Base-by-base conservation (phyloP, 441 rosid genomes). In the Adansonia rubrostipa region DNA sequence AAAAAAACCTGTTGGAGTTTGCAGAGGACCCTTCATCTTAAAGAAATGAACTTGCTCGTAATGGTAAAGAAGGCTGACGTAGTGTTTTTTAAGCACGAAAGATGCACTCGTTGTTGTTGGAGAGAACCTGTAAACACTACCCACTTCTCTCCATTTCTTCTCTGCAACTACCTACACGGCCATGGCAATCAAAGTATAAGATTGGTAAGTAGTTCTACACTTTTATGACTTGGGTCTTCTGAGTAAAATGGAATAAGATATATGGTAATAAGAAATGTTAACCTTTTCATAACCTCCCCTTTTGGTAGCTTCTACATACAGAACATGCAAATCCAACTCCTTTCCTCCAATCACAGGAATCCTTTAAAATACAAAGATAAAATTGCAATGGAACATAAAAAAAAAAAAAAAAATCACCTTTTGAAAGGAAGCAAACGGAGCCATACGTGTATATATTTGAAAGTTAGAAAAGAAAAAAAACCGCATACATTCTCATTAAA, bases 71-170 rank as follows among this genome's bases (percentile, higher is more conserved):
- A 94, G 93, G 63, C 88, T 86, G 11, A 84, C 87, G 76, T 93
- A 96, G 79, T 96, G 98, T 84, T 94, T 96, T 85, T 91, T 92
- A 79, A 96, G 82, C 50, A 94, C 99, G 78, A 89, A 96, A 17
- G 99, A 96, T 70, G 99, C 99, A 81, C 99, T 96, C 40, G 99
- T 96, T 63, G 99, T 96, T 3, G 97, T 96, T 24, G 98, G 84
- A 63, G 97, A 91, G 84, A 96, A 96, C 68, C 76, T 87, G 85
- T 94, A 96, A 69, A 94, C 96, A 61, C 88, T 86, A 42, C 99
- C 96, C 74, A 93, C 98, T 91, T 96, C 98, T 87, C 97, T 96
- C 99, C 99, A 96, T 86, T 93, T 96, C 87, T 96, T 96, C 83
- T 96, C 99, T 57, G 89, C 86, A 14, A 96, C 97, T 53, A 95